Percentiles rank a stretch among this genome's conserved stretches.
Evolutionary conservation across 352 stramenopile species (phyloP).

Genomic region (Lagenidium sp.): DNA sequence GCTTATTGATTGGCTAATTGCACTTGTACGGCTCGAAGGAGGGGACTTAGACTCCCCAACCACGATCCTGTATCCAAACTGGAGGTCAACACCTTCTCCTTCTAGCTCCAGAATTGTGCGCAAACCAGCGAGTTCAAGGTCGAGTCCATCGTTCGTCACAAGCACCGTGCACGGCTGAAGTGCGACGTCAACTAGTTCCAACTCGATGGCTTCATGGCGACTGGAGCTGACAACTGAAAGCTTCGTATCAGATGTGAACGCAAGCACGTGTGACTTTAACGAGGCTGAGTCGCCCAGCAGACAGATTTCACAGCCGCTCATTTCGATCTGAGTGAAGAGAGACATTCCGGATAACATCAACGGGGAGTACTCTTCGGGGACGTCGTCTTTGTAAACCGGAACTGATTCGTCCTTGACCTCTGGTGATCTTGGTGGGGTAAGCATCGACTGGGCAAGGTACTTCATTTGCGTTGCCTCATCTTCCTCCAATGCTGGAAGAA

Average conservation of each 20-base stretch:
- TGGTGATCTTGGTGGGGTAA: conserved; percentile 31
- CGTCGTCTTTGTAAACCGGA: conserved; percentile 42
- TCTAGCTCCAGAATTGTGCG: conserved; percentile 80
- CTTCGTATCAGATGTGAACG: conserved; percentile 71
- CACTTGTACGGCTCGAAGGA: background rate
- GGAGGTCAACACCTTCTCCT: conserved; percentile 77
- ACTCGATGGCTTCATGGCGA: conserved; percentile 54
- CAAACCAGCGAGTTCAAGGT: conserved; percentile 60
- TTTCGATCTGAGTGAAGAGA: conserved; percentile 35
- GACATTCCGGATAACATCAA: conserved; percentile 49
- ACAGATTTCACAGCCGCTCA: conserved; percentile 65
- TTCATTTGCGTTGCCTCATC: conserved; percentile 68
- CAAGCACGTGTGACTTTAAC: conserved; percentile 65
- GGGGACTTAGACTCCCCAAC: conserved; percentile 28
- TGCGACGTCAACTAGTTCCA: conserved; percentile 74
- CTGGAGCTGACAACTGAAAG: conserved; percentile 49
- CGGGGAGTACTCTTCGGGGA: conserved; percentile 60
- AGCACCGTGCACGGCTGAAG: conserved; percentile 66
- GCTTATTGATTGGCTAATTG: conserved; percentile 7
- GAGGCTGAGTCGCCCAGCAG: conserved; percentile 66
- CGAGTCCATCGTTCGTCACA: conserved; percentile 53
- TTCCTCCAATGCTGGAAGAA: conserved; percentile 50
- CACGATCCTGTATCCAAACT: conserved; percentile 60
- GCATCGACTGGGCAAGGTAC: conserved; percentile 47
- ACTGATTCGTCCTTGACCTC: conserved; percentile 38